phyloP scores from a whole-genome alignment of 331 rosid species.

The Malus hybrid region DNA sequence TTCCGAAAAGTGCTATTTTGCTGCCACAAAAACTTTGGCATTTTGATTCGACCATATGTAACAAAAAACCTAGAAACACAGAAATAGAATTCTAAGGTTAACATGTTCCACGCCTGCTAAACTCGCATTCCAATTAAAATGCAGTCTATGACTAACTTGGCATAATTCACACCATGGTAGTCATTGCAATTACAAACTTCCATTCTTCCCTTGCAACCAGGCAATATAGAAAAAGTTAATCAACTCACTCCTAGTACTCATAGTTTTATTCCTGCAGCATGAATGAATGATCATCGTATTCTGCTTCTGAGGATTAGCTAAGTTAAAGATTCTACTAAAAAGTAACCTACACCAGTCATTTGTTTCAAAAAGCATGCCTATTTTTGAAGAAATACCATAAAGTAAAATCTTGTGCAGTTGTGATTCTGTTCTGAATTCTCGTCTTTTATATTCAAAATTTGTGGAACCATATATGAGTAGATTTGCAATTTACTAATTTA shows the following conservation, averaged over 20 bases:
- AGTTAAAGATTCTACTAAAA: background rate
- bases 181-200: no score
- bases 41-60: no score
- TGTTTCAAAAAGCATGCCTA: background rate
- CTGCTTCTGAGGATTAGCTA: background rate
- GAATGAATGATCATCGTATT: background rate
- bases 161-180: no score
- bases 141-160: no score
- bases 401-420: background rate
- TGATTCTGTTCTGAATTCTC: background rate
- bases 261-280: background rate
- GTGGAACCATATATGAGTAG: background rate
- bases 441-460: background rate
- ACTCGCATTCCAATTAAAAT: no score
- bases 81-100: no score
- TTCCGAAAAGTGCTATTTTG: no score
- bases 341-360: background rate
- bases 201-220: background rate
- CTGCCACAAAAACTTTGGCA: no score
- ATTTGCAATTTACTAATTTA: background rate
- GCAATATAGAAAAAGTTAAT: background rate
- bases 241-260: background rate
- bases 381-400: no score
- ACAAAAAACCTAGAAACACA: no score
- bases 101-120: no score